These are phyloP conservation scores for Aspergillus transmontanensis DNA, from an alignment of 2,329 filamentous ascomycete species.

Conservation along the genomic window DNA sequence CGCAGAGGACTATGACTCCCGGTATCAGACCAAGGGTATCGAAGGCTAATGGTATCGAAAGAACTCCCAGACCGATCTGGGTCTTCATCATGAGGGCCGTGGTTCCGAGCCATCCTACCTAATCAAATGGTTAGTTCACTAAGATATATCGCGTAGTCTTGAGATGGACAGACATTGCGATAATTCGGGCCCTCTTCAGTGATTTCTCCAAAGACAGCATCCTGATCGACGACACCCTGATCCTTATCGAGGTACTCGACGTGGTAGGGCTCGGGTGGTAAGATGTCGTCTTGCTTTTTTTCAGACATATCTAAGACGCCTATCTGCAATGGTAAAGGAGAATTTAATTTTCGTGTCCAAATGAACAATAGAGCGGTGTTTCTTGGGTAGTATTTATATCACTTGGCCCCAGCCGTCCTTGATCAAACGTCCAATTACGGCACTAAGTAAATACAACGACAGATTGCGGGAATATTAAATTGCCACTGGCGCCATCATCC, in stretches of 20 bases:
- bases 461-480: no score
- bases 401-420: no score
- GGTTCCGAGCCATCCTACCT: background rate
- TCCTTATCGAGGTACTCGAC: background rate
- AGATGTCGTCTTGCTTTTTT: background rate
- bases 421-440: no score
- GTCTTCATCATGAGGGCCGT: constrained; percentile 37
- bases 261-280: background rate
- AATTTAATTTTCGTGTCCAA: no score
- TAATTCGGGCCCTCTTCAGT: background rate
- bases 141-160: rapidly evolving
- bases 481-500: no score
- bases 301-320: background rate
- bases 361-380: no score
- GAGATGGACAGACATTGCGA: background rate
- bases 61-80: constrained; percentile 50
- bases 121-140: background rate
- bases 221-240: background rate
- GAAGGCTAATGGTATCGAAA: constrained; percentile 52
- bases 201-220: background rate
- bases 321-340: no score
- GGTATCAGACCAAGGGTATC: constrained; percentile 52
- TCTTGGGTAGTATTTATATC: no score
- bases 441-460: no score
- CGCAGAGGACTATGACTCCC: constrained; percentile 47